phyloP scores from a whole-genome alignment of 768 basidiomycete genomes.

The Lactarius hengduanensis region DNA sequence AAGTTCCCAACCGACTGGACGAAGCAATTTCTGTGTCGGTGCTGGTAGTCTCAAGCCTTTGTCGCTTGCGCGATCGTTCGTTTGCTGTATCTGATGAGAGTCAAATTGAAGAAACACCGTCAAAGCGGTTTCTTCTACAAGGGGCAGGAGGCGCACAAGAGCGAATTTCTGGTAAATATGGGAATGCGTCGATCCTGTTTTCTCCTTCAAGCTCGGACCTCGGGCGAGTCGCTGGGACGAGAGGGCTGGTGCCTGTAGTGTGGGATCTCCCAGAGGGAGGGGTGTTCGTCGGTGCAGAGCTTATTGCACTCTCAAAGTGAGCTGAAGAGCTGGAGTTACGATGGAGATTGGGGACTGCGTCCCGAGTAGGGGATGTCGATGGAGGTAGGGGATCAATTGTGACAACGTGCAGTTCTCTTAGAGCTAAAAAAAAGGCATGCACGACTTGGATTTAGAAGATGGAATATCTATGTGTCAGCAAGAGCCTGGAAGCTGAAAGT shows the following conservation, averaged over 20 bases:
- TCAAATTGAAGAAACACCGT: slow-evolving; percentile 4
- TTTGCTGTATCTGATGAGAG: slow-evolving; percentile 23
- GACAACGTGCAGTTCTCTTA: slow-evolving; percentile 29
- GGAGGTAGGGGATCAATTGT: slow-evolving; percentile 31
- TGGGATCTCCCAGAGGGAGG: slow-evolving; percentile 17
- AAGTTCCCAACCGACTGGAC: slow-evolving; percentile 33
- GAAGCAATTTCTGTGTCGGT: slow-evolving; percentile 38
- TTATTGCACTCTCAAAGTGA: slow-evolving; percentile 22
- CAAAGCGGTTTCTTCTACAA: not conserved
- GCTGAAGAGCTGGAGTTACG: slow-evolving; percentile 24
- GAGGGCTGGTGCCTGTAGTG: slow-evolving; percentile 22
- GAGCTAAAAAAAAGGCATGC: slow-evolving; percentile 26
- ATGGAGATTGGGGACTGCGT: slow-evolving; percentile 28
- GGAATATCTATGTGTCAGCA: slow-evolving; percentile 27
- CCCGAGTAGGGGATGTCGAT: slow-evolving; percentile 31
- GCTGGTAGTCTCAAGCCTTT: slow-evolving; percentile 52
- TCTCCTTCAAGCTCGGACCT: slow-evolving; percentile 30
- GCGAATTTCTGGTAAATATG: slow-evolving; percentile 14
- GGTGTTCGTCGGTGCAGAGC: slow-evolving; percentile 15
- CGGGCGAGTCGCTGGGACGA: slow-evolving; percentile 28
- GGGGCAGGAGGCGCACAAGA: slow-evolving; percentile 18
- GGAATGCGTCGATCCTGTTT: slow-evolving; percentile 21
- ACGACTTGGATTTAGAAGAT: slow-evolving; percentile 25
- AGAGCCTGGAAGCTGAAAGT: slow-evolving; percentile 7
- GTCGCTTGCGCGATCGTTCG: slow-evolving; percentile 60